Evolutionary conservation across 495 filamentous ascomycete genomes (phyloP).

Genomic region (Hypomontagnella submonticulosa): DNA sequence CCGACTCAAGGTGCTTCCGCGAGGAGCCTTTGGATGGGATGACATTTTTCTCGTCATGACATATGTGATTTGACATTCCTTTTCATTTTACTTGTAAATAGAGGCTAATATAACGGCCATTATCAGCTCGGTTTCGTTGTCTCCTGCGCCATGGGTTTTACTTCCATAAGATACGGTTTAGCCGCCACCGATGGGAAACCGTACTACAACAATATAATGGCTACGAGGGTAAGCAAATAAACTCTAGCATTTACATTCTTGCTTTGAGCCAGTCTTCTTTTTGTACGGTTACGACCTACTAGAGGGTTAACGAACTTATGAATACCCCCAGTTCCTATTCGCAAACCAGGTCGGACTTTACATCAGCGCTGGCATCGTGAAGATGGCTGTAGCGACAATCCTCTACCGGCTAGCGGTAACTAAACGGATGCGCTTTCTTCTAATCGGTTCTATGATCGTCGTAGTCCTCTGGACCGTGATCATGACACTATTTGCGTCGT

Average conservation of each 20-base stretch:
- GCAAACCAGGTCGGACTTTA: conserved; percentile 45
- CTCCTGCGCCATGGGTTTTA: conserved; percentile 43
- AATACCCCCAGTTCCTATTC: conserved; percentile 36
- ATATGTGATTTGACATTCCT: conserved; percentile 31
- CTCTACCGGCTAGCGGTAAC: conserved; percentile 42
- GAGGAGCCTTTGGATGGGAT: conserved; percentile 42
- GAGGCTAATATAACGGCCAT: conserved; percentile 13
- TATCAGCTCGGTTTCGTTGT: conserved; percentile 42
- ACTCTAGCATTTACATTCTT: no score
- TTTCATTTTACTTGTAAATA: not conserved
- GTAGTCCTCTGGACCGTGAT: conserved; percentile 45
- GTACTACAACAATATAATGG: conserved; percentile 34
- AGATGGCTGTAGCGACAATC: conserved; percentile 45
- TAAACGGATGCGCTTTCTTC: conserved; percentile 33
- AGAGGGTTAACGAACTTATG: conserved; percentile 9
- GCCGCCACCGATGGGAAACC: conserved; percentile 43
- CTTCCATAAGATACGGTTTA: conserved; percentile 44
- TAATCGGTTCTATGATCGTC: conserved; percentile 41
- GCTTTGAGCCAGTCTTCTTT: not conserved
- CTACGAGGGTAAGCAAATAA: conserved; percentile 32
- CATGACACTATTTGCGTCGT: conserved; percentile 46
- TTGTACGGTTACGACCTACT: not conserved
- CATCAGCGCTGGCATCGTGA: conserved; percentile 45
- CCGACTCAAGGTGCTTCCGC: conserved; percentile 36
- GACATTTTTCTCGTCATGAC: conserved; percentile 44